Percentiles rank a stretch among this genome's conserved stretches.
Evolutionary conservation across 768 basidiomycete genomes (phyloP).

Genomic region (Leccinum rimulosum): DNA sequence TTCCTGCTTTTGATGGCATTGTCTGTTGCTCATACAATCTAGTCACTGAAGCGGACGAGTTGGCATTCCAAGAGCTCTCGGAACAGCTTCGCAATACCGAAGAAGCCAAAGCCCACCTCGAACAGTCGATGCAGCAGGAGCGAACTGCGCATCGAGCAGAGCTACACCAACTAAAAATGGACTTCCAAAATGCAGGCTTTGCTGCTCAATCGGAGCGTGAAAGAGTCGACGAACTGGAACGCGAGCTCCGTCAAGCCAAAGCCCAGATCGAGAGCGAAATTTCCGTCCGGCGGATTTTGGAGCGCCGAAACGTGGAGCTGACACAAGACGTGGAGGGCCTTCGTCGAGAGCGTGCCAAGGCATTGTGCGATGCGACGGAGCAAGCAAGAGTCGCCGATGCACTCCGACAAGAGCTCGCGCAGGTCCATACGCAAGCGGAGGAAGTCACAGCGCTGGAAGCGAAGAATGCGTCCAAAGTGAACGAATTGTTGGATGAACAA

Average conservation of each 20-base stretch:
- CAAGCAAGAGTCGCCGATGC: conserved; percentile 58
- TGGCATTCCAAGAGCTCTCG: conserved; percentile 68
- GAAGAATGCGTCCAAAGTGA: conserved; percentile 60
- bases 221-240: conserved; percentile 55
- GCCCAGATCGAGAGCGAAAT: conserved; percentile 64
- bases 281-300: conserved; percentile 58
- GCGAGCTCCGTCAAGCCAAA: conserved; percentile 60
- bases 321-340: conserved; percentile 54
- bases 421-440: conserved; percentile 60
- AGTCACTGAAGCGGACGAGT: conserved; percentile 77
- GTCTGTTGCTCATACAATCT: conserved; percentile 7
- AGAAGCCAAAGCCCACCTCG: conserved; percentile 55
- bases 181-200: conserved; percentile 41
- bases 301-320: conserved; percentile 61
- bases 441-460: conserved; percentile 67
- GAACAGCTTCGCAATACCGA: conserved; percentile 63
- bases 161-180: conserved; percentile 49
- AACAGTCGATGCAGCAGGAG: conserved; percentile 57
- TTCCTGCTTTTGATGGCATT: neutral
- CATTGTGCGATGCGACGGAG: conserved; percentile 66
- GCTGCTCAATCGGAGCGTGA: conserved; percentile 45
- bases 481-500: conserved; percentile 71
- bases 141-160: conserved; percentile 54
- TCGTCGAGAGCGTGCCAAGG: conserved; percentile 50
- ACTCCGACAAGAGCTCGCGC: conserved; percentile 60